Conservation (phyloP, 1,284 basidiomycete genomes). For the Athelia psychrophila region DNA sequence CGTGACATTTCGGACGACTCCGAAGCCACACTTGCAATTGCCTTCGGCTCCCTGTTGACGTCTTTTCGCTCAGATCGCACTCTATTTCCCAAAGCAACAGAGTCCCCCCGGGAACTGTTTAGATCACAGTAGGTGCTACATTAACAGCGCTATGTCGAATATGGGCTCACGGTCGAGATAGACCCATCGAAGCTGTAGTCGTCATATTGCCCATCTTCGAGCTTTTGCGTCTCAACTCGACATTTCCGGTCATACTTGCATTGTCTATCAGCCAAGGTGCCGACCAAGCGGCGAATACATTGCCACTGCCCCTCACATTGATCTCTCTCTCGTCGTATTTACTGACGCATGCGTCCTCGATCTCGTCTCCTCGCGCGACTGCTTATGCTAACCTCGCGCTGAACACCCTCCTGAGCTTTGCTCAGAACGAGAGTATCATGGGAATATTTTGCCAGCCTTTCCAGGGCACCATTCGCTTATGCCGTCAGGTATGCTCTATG, state of each 20-base stretch:
- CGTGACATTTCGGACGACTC: conserved; percentile 52
- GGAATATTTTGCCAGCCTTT: conserved; percentile 38
- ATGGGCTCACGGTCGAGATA: conserved; percentile 19
- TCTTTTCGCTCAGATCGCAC: conserved; percentile 53
- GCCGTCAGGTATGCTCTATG: conserved; percentile 49
- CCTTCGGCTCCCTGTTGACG: conserved; percentile 46
- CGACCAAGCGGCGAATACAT: conserved; percentile 14
- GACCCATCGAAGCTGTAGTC: conserved; percentile 59
- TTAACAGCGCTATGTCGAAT: conserved; percentile 1
- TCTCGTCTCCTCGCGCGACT: conserved; percentile 50
- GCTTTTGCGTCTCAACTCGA: conserved; percentile 45
- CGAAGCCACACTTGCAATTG: conserved; percentile 43
- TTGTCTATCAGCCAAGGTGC: conserved; percentile 28
- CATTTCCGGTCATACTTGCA: conserved; percentile 43
- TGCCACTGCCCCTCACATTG: conserved; percentile 42
- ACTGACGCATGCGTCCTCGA: conserved; percentile 59
- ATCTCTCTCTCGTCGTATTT: conserved; percentile 60
- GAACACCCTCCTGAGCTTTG: conserved; percentile 46
- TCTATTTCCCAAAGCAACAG: conserved; percentile 40
- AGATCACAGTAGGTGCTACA: conserved; percentile 46
- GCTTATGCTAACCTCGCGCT: conserved; percentile 58
- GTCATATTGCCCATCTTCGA: conserved; percentile 59
- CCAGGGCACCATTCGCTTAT: conserved; percentile 43
- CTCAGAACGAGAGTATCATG: conserved; percentile 47
- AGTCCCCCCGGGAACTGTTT: conserved; percentile 50